Percentiles rank a stretch among this genome's conserved stretches.
Conservation (phyloP, 176 grass and related monocot species). For the Bolboschoenus planiculmis region DNA sequence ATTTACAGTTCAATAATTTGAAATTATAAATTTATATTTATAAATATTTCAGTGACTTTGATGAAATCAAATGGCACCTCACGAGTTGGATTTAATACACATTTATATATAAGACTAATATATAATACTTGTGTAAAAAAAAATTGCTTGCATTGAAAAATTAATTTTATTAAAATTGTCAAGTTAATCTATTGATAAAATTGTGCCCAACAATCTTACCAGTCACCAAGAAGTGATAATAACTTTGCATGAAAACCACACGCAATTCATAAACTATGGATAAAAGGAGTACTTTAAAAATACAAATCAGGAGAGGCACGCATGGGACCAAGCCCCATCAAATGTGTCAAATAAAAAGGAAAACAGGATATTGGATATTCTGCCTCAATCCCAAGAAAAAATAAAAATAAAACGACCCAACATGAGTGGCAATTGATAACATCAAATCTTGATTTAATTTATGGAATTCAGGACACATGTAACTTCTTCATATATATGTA, state of each 20-base stretch:
- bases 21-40: too few relatives aligned
- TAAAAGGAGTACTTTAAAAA: background rate
- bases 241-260: background rate
- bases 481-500: too few relatives aligned
- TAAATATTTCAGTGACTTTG: too few relatives aligned
- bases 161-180: background rate
- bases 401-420: background rate
- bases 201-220: background rate
- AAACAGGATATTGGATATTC: slow-evolving; percentile 4
- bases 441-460: background rate
- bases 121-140: background rate
- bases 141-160: background rate
- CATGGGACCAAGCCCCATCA: background rate
- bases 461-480: too few relatives aligned
- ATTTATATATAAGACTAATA: background rate
- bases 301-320: background rate
- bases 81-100: too few relatives aligned
- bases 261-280: background rate
- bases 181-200: background rate
- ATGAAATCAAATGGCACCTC: background rate
- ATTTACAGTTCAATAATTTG: too few relatives aligned
- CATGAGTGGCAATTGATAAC: background rate
- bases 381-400: background rate
- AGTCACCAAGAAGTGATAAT: background rate
- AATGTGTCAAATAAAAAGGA: background rate